phyloP scores from a whole-genome alignment of 371 early-diverging fungal genomes.

The Rhizomucor pusillus region DNA sequence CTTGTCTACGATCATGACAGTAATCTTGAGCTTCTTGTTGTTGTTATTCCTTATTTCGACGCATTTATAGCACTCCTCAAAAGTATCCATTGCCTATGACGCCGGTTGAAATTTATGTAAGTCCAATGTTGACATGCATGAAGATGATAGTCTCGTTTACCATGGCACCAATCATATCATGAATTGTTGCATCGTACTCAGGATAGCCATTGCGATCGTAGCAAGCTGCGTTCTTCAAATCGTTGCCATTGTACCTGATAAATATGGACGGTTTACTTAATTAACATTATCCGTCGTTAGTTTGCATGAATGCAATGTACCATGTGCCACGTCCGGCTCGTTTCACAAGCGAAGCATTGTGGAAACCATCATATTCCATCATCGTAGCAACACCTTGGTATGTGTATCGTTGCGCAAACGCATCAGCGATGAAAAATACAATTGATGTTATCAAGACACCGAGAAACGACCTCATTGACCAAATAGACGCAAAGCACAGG shows the following conservation, averaged over 20 bases:
- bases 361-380: constrained; percentile 26
- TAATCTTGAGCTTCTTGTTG: constrained; percentile 29
- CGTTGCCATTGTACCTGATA: constrained; percentile 43
- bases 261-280: not conserved
- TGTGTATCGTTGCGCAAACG: too few species aligned
- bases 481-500: too few species aligned
- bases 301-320: constrained; percentile 19
- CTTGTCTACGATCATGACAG: constrained; percentile 46
- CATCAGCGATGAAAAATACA: too few species aligned
- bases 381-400: constrained; percentile 18
- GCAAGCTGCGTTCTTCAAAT: constrained; percentile 51
- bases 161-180: constrained; percentile 51
- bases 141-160: constrained; percentile 15
- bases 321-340: constrained; percentile 45
- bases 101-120: not conserved
- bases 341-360: constrained; percentile 20
- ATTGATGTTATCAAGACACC: too few species aligned
- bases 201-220: constrained; percentile 47
- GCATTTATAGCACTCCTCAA: constrained; percentile 51
- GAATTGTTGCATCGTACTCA: constrained; percentile 31
- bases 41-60: constrained; percentile 47
- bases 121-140: not conserved
- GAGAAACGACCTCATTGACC: too few species aligned
- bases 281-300: too few species aligned
- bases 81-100: constrained; percentile 41